A percentile compares a stretch with the other conserved stretches of the same genome.
Conservation (phyloP, 1,139 yeast genomes). For the Nakaseomyces uthaithaninus region DNA sequence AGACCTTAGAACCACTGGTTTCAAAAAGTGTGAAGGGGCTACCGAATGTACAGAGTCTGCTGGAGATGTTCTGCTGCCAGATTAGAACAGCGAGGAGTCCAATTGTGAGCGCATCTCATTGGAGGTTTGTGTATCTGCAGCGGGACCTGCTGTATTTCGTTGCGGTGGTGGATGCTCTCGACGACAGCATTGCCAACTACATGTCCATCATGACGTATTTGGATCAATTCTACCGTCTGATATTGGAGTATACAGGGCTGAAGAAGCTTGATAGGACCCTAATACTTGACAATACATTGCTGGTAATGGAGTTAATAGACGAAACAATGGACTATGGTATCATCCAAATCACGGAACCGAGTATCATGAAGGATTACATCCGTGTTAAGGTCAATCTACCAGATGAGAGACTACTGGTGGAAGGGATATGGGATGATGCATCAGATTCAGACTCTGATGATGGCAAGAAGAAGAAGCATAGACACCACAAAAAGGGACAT, state of each 20-base stretch:
- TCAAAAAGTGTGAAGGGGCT: constrained; percentile 45
- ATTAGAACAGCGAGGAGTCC: background rate
- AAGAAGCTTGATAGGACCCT: constrained; percentile 46
- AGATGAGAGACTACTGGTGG: constrained; percentile 2
- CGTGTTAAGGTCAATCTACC: constrained; percentile 32
- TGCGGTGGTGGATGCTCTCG: constrained; percentile 28
- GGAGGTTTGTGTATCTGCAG: constrained; percentile 47
- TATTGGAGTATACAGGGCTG: constrained; percentile 47
- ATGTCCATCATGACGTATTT: constrained; percentile 55
- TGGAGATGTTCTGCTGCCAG: constrained; percentile 12
- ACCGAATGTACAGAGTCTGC: constrained; percentile 17
- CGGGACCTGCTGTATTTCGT: constrained; percentile 52
- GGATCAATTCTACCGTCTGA: constrained; percentile 47
- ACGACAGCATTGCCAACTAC: constrained; percentile 45
- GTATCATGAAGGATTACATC: constrained; percentile 62
- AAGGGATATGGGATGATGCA: constrained; percentile 7
- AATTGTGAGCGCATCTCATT: constrained; percentile 28
- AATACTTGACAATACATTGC: constrained; percentile 55
- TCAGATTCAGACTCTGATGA: constrained; percentile 10
- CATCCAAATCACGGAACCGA: constrained; percentile 67
- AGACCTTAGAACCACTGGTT: constrained; percentile 48
- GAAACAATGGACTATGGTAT: constrained; percentile 68
- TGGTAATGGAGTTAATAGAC: constrained; percentile 65
- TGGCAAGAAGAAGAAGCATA: constrained; percentile 18
- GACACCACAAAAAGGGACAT: constrained; percentile 10